Conservation (phyloP, 371 early-diverging fungal species). For the Saksenaea oblongispora region DNA sequence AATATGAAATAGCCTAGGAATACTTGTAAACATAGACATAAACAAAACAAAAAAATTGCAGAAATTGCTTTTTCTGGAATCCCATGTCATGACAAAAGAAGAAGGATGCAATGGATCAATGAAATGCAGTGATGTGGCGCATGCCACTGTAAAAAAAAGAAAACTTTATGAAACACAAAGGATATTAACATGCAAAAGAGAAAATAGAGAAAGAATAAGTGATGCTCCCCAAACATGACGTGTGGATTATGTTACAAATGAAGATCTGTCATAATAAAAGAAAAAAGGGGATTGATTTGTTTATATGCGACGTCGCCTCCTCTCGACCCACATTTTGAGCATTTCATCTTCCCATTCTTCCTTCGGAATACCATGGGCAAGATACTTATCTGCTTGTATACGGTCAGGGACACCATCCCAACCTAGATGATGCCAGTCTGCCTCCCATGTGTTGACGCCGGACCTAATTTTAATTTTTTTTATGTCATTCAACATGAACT, state of each 20-base stretch:
- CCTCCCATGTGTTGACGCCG: conserved; percentile 39
- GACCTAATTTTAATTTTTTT: conserved; percentile 21
- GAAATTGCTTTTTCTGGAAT: too few species aligned
- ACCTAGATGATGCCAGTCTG: conserved; percentile 32
- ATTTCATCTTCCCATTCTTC: conserved; percentile 60
- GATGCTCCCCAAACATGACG: not conserved
- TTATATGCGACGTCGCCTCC: conserved; percentile 15
- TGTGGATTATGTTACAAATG: not conserved
- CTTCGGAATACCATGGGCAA: conserved; percentile 23
- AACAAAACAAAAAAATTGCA: too few species aligned
- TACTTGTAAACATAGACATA: too few species aligned
- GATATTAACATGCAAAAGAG: conserved; percentile 2
- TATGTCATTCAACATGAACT: conserved; percentile 3
- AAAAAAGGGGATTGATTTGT: not conserved
- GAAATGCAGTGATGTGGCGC: too few species aligned
- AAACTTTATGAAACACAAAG: conserved; percentile 3
- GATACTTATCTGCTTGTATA: conserved; percentile 36
- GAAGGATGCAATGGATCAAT: too few species aligned
- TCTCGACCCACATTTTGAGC: conserved; percentile 31
- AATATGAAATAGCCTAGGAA: too few species aligned
- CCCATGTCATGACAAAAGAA: too few species aligned
- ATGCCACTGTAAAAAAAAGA: too few species aligned
- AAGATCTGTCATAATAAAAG: not conserved
- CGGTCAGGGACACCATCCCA: conserved; percentile 47
- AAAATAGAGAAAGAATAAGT: not conserved